Evolutionary conservation across 2,329 filamentous ascomycete species (phyloP), one percentile per base, ranked within the genome.

Genomic region (Penicillium occitanis): DNA sequence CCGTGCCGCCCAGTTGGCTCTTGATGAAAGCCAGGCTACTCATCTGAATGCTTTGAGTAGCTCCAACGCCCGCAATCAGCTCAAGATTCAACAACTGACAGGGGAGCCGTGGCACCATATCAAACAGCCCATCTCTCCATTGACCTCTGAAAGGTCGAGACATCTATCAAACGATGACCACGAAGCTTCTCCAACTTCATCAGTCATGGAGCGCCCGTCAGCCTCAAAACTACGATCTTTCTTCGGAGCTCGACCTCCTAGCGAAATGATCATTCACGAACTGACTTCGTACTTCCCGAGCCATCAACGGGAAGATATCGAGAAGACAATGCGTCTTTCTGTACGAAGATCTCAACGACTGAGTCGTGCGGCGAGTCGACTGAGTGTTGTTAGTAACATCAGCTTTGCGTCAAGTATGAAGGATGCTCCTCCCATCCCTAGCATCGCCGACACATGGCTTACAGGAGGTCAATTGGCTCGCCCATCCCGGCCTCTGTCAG

Each of bases 251-350:
- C 86, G 95, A 71, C 95, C 95, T 19, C 95, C 95, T 1, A 98
- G 94, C 80, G 95, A 99, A 81, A 87, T 99, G 76, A 99, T 99
- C 75, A 94, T 94, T 30, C 96, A 95, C 25, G 95, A 99, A 75
- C 83, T 99, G 67, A 95, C 92, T 1, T 96, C 93, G 0, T 99
- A 98, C 82, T 99, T 99, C 84, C 95, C 95, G 0, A 93, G 96
- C 73, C 94, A 98, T 73, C 89, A 93, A 60, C 89, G 92, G 65
- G 93, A 97, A 75, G 92, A 96, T 72, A 97, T 99, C 75, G 95
- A 98, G 77, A 91, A 93, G 71, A 98, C 95, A 0, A 93, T 97
- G 69, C 91, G 95, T 59, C 87, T 97, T 79, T 97, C 94, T 0
- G 90, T 97, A 78, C 88, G 94, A 71, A 87, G 95, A 71, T 98